Conservation (phyloP, 2,329 filamentous ascomycete genomes). For the Neodidymelliopsis sp. region DNA sequence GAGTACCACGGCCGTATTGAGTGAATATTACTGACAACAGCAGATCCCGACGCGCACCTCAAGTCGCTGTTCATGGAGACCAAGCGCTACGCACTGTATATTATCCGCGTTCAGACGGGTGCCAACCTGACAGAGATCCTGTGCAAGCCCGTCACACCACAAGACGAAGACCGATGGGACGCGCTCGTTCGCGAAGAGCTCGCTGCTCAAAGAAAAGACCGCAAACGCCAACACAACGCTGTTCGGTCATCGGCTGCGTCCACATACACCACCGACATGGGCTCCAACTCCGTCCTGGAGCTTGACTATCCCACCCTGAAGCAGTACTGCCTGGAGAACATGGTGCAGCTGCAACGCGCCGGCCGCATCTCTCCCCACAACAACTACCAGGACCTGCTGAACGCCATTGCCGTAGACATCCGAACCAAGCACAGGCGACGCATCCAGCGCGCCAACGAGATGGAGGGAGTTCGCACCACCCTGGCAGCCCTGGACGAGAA, state of each 20-base stretch:
- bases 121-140: slow-evolving; percentile 93
- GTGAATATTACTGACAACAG: slow-evolving; percentile 29
- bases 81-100: slow-evolving; percentile 95
- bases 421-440: slow-evolving; percentile 93
- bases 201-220: slow-evolving; percentile 46
- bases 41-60: slow-evolving; percentile 88
- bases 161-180: slow-evolving; percentile 91
- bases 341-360: slow-evolving; percentile 84
- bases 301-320: slow-evolving; percentile 95
- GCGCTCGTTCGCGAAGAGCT: slow-evolving; percentile 84
- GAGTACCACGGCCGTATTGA: slow-evolving; percentile 27
- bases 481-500: slow-evolving; percentile 81
- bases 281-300: slow-evolving; percentile 71
- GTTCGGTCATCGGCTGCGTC: slow-evolving; percentile 87
- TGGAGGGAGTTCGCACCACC: slow-evolving; percentile 82
- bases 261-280: slow-evolving; percentile 68
- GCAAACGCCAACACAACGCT: slow-evolving; percentile 58
- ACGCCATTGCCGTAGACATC: slow-evolving; percentile 95
- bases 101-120: slow-evolving; percentile 94
- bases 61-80: slow-evolving; percentile 98
- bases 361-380: slow-evolving; percentile 88
- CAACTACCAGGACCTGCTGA: slow-evolving; percentile 96
- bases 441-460: slow-evolving; percentile 87
- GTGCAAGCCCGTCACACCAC: slow-evolving; percentile 82
- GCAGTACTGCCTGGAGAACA: slow-evolving; percentile 90